Evolutionary conservation across 2,329 filamentous ascomycete species (phyloP).

Genomic region (Phaeophleospora eucalypticola): DNA sequence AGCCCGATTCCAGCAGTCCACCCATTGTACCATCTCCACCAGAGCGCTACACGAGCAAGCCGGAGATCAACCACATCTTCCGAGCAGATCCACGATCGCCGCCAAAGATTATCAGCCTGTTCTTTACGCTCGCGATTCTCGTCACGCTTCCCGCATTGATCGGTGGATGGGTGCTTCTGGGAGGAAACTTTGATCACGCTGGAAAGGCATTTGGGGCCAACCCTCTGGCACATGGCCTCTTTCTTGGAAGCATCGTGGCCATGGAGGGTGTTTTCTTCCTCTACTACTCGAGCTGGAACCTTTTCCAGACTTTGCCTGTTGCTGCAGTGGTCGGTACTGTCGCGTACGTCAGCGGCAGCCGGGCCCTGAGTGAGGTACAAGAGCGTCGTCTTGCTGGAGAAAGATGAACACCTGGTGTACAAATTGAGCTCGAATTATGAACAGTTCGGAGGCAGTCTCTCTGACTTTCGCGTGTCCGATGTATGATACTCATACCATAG

Average conservation of each 20-base stretch:
- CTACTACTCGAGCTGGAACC: slow-evolving; percentile 88
- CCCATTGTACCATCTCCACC: slow-evolving; percentile 61
- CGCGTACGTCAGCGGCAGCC: slow-evolving; percentile 80
- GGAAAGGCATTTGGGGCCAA: slow-evolving; percentile 69
- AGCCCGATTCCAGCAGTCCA: slow-evolving; percentile 59
- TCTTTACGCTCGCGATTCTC: slow-evolving; percentile 70
- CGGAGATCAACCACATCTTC: slow-evolving; percentile 91
- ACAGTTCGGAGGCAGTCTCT: no score
- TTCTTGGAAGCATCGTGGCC: slow-evolving; percentile 79
- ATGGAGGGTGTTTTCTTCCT: slow-evolving; percentile 92
- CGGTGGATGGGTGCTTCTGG: slow-evolving; percentile 69
- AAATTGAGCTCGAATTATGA: no score
- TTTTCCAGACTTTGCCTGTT: slow-evolving; percentile 82
- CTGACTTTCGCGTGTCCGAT: no score
- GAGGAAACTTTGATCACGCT: slow-evolving; percentile 77
- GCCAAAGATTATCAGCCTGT: slow-evolving; percentile 70
- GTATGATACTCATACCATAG: no score
- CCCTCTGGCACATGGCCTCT: slow-evolving; percentile 75
- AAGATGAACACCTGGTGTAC: no score
- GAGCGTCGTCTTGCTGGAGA: slow-evolving; percentile 73
- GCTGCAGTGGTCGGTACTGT: slow-evolving; percentile 64
- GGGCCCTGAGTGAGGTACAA: slow-evolving; percentile 90
- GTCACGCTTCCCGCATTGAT: slow-evolving; percentile 71
- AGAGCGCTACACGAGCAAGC: slow-evolving; percentile 75
- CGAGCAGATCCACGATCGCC: slow-evolving; percentile 73